Base-by-base conservation (phyloP, 306 rosid genomes). In the Sechiopsis laciniata region DNA sequence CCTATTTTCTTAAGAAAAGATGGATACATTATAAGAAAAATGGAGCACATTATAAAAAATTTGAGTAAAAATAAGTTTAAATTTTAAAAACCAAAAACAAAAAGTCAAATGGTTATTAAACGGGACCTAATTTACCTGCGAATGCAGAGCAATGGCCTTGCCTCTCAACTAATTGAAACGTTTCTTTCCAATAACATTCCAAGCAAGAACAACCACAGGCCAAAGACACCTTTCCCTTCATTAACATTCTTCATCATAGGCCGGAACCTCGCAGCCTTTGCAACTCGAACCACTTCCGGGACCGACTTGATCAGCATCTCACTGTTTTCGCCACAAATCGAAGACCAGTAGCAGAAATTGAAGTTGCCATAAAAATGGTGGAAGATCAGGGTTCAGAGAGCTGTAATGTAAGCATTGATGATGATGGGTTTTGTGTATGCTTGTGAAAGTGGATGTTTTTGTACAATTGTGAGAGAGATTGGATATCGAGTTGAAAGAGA, bases 101-200 rank as follows among this genome's bases (percentile, higher is more conserved):
- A 32, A 32, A 32, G 5, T 32, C 37, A 32, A 32, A 32, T 32
- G 37, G 5, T 32, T 5, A 32, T 32, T 5, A 5, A 32, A 32
- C 37, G 5, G 5, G 4, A 40, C 0, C 46, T 7, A 21, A 68
- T 54, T 51, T 70, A 95, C 99, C 97, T 91, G 99, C 0, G 99
- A 95, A 83, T 95, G 97, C 64, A 95, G 73, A 75, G 99, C 97
- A 85, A 95, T 95, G 45, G 99, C 99, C 82, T 95, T 95, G 77
- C 99, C 99, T 80, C 99, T 85, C 51, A 95, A 7, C 83, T 89
- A 97, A 56, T 95, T 95, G 89, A 95, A 95, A 22, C 91, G 83
- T 75, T 89, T 89, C 7, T 37, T 37, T 37, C 42, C 42, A 37
- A 37, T 5, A 32, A 95, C 61, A 55, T 95, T 80, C 6, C 99